Conservation (phyloP, 2,329 filamentous ascomycete species). For the Stemphylium lycopersici region DNA sequence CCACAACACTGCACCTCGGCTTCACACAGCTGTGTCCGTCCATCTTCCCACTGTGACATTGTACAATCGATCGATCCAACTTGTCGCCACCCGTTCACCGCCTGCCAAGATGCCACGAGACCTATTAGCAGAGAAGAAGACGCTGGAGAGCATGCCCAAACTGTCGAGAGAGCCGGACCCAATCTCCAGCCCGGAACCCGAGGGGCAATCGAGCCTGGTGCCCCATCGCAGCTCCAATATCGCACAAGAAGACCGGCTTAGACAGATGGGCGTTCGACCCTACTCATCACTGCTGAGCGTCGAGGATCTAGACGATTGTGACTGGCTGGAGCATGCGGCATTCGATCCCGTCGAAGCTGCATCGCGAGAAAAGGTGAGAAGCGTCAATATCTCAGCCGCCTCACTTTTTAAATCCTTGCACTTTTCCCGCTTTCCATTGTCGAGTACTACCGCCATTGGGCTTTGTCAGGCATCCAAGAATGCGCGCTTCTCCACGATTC, state of each 20-base stretch:
- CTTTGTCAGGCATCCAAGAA: conserved; percentile 16
- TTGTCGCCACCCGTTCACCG: not conserved
- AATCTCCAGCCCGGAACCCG: conserved; percentile 21
- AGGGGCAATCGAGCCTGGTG: conserved; percentile 21
- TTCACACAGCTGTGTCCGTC: conserved; percentile 5
- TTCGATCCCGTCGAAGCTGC: conserved; percentile 66
- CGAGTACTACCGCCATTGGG: conserved; percentile 19
- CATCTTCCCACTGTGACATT: not conserved
- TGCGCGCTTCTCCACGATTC: conserved; percentile 20
- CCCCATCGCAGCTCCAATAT: conserved; percentile 32
- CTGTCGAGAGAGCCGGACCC: conserved; percentile 45
- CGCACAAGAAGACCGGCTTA: conserved; percentile 36
- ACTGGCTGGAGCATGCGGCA: conserved; percentile 62
- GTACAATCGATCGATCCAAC: no score
- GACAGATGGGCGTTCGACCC: conserved; percentile 66
- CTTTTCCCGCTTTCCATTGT: not conserved
- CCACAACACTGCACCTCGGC: conserved; percentile 14
- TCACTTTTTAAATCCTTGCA: not conserved
- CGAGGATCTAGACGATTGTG: conserved; percentile 68
- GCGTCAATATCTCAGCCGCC: conserved; percentile 2
- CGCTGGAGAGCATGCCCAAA: conserved; percentile 46
- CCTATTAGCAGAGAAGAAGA: conserved; percentile 46
- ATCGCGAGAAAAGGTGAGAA: conserved; percentile 66
- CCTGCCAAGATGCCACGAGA: conserved; percentile 51
- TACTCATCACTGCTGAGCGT: conserved; percentile 75